Conservation (phyloP, 2,329 filamentous ascomycete genomes). For the Fusarium goolgardi region DNA sequence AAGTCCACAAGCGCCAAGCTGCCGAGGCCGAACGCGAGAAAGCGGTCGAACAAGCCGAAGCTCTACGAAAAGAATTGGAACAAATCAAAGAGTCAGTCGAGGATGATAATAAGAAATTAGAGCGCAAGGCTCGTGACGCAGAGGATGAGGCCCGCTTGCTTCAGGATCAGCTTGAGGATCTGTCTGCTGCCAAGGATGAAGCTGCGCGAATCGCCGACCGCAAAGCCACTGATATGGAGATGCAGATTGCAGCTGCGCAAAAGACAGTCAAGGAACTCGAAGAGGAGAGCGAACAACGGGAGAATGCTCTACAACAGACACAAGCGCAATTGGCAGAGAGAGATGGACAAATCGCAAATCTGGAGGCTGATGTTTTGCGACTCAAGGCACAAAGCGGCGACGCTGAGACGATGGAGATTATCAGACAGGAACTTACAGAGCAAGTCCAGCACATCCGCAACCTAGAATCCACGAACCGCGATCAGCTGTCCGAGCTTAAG, state of each 20-base stretch:
- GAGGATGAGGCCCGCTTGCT: conserved; percentile 79
- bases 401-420: conserved; percentile 83
- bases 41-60: conserved; percentile 62
- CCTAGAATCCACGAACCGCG: conserved; percentile 82
- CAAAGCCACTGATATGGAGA: conserved; percentile 65
- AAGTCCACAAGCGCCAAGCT: conserved; percentile 75
- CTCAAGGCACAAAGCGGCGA: conserved; percentile 90
- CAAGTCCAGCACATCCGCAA: conserved; percentile 92
- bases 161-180: conserved; percentile 85
- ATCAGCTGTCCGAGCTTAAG: conserved; percentile 82
- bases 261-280: conserved; percentile 68
- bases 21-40: conserved; percentile 67
- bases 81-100: conserved; percentile 62
- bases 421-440: conserved; percentile 88
- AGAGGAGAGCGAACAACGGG: conserved; percentile 67
- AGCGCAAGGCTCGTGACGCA: conserved; percentile 75
- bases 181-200: conserved; percentile 72
- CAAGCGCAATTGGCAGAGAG: conserved; percentile 76
- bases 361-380: conserved; percentile 86
- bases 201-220: conserved; percentile 72
- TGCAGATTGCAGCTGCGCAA: conserved; percentile 60
- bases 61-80: conserved; percentile 63
- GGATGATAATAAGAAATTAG: conserved; percentile 71
- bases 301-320: conserved; percentile 66
- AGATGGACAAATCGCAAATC: conserved; percentile 75